Evolutionary conservation across 2,329 filamentous ascomycete species (phyloP).

Genomic region (Fusarium clavum): DNA sequence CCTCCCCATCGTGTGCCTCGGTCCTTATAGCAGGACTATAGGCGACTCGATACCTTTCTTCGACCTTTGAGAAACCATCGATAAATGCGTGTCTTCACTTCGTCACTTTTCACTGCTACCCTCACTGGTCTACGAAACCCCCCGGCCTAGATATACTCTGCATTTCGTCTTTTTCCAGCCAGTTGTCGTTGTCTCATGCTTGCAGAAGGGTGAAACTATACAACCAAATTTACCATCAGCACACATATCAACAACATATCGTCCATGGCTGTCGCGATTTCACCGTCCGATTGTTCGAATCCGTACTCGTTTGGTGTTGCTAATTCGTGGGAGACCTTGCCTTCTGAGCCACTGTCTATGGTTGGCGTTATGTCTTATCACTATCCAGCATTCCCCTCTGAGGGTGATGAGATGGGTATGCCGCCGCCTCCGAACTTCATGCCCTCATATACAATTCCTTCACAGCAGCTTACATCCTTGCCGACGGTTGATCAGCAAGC

Average conservation of each 20-base stretch:
- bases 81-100: constrained; percentile 12
- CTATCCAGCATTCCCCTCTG: constrained; percentile 58
- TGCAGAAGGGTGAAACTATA: constrained; percentile 6
- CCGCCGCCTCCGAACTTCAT: constrained; percentile 53
- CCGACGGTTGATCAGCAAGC: constrained; percentile 50
- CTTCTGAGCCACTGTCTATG: constrained; percentile 31
- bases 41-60: neutral
- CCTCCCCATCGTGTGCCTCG: neutral
- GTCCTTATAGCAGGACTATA: neutral
- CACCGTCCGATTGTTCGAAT: constrained; percentile 23
- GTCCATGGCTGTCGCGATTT: constrained; percentile 40
- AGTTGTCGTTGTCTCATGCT: neutral
- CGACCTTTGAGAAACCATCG: constrained; percentile 5
- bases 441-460: constrained; percentile 49
- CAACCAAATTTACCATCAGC: constrained; percentile 3
- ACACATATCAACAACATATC: neutral
- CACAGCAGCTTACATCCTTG: constrained; percentile 48
- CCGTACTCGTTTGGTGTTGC: constrained; percentile 16
- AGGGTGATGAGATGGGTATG: constrained; percentile 57
- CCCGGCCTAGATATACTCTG: constrained; percentile 11
- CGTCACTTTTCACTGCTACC: constrained; percentile 10
- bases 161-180: constrained; percentile 15
- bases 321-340: constrained; percentile 20
- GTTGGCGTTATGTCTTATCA: constrained; percentile 59
- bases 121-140: constrained; percentile 1